Evolutionary conservation across 495 filamentous ascomycete species (phyloP).

Genomic region (Trichocladium antarcticum): DNA sequence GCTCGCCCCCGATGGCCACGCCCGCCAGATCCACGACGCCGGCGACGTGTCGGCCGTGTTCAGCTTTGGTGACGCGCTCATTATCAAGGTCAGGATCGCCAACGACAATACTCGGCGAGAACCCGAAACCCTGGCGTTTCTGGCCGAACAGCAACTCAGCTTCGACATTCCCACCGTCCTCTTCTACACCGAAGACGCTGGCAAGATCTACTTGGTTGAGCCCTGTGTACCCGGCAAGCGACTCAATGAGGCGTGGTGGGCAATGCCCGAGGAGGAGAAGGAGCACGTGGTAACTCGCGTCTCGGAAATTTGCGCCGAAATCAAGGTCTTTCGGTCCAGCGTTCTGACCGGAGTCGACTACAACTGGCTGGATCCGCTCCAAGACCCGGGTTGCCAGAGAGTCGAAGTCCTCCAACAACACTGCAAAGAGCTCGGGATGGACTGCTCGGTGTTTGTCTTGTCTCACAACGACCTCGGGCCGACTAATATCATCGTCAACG

Average conservation of each 20-base stretch:
- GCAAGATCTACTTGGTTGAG: not conserved
- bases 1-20: not conserved
- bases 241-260: conserved; percentile 6
- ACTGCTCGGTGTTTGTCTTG: not conserved
- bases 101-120: not conserved
- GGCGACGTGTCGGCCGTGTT: conserved; percentile 2
- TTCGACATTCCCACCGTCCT: conserved; percentile 2
- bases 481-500: not conserved
- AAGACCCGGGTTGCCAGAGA: not conserved
- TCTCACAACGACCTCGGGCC: conserved; percentile 3
- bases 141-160: not conserved
- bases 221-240: not conserved
- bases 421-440: conserved; percentile 1
- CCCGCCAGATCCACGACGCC: conserved; percentile 6
- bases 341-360: not conserved
- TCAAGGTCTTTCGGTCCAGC: not conserved
- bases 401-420: not conserved
- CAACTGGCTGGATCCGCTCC: not conserved
- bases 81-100: conserved; percentile 3
- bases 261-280: not conserved
- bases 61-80: not conserved
- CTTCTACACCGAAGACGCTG: not conserved
- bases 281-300: not conserved
- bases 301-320: not conserved
- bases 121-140: not conserved